Evolutionary conservation across 495 filamentous ascomycete genomes (phyloP).

Genomic region (Penicillium daleae): DNA sequence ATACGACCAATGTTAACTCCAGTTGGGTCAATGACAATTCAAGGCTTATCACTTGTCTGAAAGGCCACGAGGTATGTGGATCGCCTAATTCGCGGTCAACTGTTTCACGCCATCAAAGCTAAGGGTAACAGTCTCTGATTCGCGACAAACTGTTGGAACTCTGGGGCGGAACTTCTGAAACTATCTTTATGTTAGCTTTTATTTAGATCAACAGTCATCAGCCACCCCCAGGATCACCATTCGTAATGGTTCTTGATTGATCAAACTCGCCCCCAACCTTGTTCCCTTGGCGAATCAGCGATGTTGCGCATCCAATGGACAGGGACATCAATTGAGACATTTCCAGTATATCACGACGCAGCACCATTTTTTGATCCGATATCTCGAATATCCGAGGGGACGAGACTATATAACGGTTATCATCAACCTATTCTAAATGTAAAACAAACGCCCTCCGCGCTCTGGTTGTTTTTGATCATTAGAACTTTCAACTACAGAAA

Average conservation of each 20-base stretch:
- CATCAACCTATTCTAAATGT: neutral
- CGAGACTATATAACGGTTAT: neutral
- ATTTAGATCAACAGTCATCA: neutral
- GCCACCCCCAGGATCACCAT: neutral
- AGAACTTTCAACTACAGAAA: neutral
- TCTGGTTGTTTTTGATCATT: neutral
- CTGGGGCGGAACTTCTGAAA: neutral
- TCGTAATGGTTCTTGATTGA: neutral
- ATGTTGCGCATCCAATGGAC: neutral
- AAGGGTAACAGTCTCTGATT: neutral
- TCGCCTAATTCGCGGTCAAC: neutral
- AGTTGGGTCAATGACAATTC: neutral
- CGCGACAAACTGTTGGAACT: too few species aligned
- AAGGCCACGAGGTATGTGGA: neutral
- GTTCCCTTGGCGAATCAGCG: neutral
- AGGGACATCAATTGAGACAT: neutral
- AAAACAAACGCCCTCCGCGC: neutral
- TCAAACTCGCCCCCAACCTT: neutral
- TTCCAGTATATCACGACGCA: neutral
- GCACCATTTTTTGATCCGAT: neutral
- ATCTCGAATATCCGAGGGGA: neutral
- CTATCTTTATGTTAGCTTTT: neutral
- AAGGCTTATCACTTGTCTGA: neutral
- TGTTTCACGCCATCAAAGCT: neutral
- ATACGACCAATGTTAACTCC: neutral